Percentiles rank a stretch among this genome's conserved stretches.
phyloP scores from a whole-genome alignment of 352 stramenopile genomes.

The Globisporangium perplexum region DNA sequence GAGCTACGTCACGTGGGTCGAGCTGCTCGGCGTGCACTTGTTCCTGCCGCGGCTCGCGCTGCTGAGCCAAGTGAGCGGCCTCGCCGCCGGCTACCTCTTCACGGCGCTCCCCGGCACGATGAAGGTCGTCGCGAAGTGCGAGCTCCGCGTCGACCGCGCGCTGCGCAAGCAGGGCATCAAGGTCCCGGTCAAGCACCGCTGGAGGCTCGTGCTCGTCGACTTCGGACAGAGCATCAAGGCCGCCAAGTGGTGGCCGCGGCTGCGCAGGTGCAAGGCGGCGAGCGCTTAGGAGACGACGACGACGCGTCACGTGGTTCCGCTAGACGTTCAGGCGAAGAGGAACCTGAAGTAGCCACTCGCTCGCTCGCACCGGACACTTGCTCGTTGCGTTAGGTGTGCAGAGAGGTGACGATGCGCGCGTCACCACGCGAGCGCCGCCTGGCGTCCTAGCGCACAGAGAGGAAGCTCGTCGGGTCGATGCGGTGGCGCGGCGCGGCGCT shows the following conservation, averaged over 20 bases:
- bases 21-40: conserved; percentile 42
- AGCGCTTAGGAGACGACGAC: background rate
- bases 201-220: conserved; percentile 9
- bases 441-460: conserved; percentile 7
- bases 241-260: conserved; percentile 8
- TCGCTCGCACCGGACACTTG: too few species aligned
- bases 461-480: conserved; percentile 42
- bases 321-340: background rate
- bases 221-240: conserved; percentile 1
- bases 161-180: conserved; percentile 10
- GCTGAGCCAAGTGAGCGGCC: conserved; percentile 44
- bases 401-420: too few species aligned
- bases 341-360: too few species aligned
- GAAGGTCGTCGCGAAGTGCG: conserved; percentile 3
- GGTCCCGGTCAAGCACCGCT: conserved; percentile 12
- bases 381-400: background rate
- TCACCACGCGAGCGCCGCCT: background rate
- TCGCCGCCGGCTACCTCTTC: conserved; percentile 29
- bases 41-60: conserved; percentile 41
- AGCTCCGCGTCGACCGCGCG: conserved; percentile 1
- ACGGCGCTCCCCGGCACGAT: conserved; percentile 8
- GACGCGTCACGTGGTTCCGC: too few species aligned
- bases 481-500: conserved; percentile 18
- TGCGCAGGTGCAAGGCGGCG: conserved; percentile 5
- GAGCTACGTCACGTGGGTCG: conserved; percentile 45